A percentile compares a stretch with the other conserved stretches of the same genome.
These are phyloP conservation scores for Penicillium cinerascens DNA, from an alignment of 495 filamentous ascomycete species.

Conservation along the genomic window DNA sequence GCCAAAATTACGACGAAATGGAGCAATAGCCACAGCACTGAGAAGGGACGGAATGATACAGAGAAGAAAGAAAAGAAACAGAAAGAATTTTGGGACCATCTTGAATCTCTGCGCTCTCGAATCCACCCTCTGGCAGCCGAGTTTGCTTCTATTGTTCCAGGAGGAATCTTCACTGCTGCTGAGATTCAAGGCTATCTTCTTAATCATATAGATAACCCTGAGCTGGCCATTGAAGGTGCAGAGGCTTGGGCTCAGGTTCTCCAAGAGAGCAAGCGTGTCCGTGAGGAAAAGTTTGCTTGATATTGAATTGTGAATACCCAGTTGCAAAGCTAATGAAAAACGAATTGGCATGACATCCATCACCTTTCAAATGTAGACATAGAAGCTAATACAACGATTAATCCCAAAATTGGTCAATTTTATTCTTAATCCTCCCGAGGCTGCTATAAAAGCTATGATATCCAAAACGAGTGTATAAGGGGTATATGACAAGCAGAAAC, in stretches of 20 bases:
- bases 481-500: background rate
- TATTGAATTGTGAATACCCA: background rate
- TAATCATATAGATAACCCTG: conserved; percentile 61
- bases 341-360: no score
- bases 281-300: conserved; percentile 5
- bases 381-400: no score
- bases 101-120: conserved; percentile 16
- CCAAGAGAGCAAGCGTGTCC: conserved; percentile 47
- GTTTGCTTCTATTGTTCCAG: conserved; percentile 62
- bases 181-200: conserved; percentile 77
- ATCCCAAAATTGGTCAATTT: no score
- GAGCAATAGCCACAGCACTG: background rate
- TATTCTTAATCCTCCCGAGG: no score
- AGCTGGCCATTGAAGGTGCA: conserved; percentile 53
- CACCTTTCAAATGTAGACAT: no score
- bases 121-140: conserved; percentile 44
- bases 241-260: conserved; percentile 56
- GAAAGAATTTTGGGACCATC: background rate
- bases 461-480: background rate
- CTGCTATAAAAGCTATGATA: no score
- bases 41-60: conserved; percentile 1
- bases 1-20: background rate
- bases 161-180: conserved; percentile 64
- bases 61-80: background rate
- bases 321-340: no score